Conservation (phyloP, 495 filamentous ascomycete genomes). For the Aspergillus nanangensis region DNA sequence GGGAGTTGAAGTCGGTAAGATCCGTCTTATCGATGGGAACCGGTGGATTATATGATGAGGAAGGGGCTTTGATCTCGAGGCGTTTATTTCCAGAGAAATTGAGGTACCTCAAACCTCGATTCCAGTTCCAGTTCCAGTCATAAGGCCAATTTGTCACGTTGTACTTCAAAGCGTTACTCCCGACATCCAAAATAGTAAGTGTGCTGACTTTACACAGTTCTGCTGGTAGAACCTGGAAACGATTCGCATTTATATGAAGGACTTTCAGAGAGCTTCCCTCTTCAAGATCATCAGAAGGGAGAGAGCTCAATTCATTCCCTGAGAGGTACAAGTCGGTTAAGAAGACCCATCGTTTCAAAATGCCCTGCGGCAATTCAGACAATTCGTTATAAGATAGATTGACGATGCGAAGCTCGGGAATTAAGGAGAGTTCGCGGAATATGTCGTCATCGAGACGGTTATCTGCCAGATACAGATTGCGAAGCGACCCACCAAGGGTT, state of each 20-base stretch:
- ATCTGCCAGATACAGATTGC: conserved; percentile 84
- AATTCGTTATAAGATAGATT: conserved; percentile 95
- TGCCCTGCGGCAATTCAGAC: conserved; percentile 83
- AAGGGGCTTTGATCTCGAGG: conserved; percentile 90
- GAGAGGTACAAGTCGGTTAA: conserved; percentile 92
- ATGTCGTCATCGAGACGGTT: conserved; percentile 91
- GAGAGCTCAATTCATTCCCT: conserved; percentile 84
- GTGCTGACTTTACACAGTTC: conserved; percentile 93
- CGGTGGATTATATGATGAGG: conserved; percentile 44
- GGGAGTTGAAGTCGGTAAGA: conserved; percentile 84
- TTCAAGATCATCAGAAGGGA: conserved; percentile 93
- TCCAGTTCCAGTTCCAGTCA: conserved; percentile 99
- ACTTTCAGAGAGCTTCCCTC: conserved; percentile 80
- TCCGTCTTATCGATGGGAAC: conserved; percentile 54
- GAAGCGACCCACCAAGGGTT: conserved; percentile 81
- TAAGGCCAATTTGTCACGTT: conserved; percentile 99
- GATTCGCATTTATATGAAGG: conserved; percentile 93
- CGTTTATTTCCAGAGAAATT: conserved; percentile 97
- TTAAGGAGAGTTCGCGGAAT: conserved; percentile 80
- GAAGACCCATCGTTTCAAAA: conserved; percentile 80
- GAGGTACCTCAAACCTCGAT: conserved; percentile 87
- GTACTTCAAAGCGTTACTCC: conserved; percentile 96
- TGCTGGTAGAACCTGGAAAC: conserved; percentile 93
- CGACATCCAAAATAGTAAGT: conserved; percentile 85
- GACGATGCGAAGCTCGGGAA: conserved; percentile 80